A percentile compares a stretch with the other conserved stretches of the same genome.
Evolutionary conservation across 2,329 filamentous ascomycete species (phyloP).

Genomic region (Trichoderma hamatum): DNA sequence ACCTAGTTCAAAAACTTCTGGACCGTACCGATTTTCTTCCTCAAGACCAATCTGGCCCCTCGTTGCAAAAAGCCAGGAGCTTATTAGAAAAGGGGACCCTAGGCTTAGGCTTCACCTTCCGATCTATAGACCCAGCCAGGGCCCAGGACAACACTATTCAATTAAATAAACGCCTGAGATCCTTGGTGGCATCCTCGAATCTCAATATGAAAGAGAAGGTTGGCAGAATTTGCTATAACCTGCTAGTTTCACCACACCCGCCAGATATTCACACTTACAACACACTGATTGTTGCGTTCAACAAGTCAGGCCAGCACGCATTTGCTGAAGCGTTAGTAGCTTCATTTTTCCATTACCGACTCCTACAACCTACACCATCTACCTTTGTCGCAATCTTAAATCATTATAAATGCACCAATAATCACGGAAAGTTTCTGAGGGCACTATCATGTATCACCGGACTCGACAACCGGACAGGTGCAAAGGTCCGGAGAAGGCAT

Average conservation of each 20-base stretch:
- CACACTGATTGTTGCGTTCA: constrained; percentile 68
- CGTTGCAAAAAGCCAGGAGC: constrained; percentile 37
- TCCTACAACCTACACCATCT: constrained; percentile 51
- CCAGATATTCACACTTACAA: constrained; percentile 74
- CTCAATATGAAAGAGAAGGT: constrained; percentile 41
- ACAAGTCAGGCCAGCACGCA: constrained; percentile 51
- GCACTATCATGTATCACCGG: constrained; percentile 52
- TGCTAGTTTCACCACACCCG: constrained; percentile 63
- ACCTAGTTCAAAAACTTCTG: constrained; percentile 39
- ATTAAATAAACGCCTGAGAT: constrained; percentile 39
- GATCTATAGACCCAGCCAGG: constrained; percentile 35
- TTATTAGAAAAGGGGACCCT: constrained; percentile 28
- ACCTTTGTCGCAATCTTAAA: constrained; percentile 55
- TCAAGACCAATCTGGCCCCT: constrained; percentile 32
- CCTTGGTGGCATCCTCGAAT: constrained; percentile 34
- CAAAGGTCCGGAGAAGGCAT: constrained; percentile 44
- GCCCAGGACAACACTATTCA: constrained; percentile 33
- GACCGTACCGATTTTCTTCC: constrained; percentile 35
- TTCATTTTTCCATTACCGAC: constrained; percentile 51
- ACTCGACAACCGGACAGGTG: constrained; percentile 44
- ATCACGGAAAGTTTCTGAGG: constrained; percentile 49
- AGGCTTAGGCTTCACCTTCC: constrained; percentile 35
- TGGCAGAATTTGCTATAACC: constrained; percentile 62
- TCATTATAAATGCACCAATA: constrained; percentile 50
- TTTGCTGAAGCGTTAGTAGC: constrained; percentile 58